A percentile compares a stretch with the other conserved stretches of the same genome.
phyloP scores from a whole-genome alignment of 75 land plant genomes.

The Sequoiadendron giganteum region DNA sequence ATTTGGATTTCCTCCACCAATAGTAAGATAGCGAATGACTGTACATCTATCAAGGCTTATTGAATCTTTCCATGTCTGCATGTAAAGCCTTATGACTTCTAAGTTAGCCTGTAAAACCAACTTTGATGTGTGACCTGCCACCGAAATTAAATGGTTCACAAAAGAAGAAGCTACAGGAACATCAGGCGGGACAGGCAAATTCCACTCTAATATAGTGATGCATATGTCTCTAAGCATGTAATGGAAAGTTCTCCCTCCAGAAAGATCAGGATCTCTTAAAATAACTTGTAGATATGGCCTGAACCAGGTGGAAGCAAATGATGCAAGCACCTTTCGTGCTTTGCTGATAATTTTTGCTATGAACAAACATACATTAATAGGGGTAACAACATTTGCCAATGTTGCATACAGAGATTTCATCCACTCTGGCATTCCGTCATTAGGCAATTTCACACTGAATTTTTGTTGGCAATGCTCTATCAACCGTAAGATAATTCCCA shows the following conservation, averaged over 20 bases:
- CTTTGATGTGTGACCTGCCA: slow-evolving; percentile 36
- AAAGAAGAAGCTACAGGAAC: slow-evolving; percentile 24
- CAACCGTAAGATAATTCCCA: slow-evolving; percentile 28
- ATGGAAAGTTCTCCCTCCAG: slow-evolving; percentile 45
- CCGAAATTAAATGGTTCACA: slow-evolving; percentile 36
- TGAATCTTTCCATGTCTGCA: slow-evolving; percentile 41
- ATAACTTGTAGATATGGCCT: slow-evolving; percentile 34
- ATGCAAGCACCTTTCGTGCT: slow-evolving; percentile 37
- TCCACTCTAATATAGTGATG: slow-evolving; percentile 43
- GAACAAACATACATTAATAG: slow-evolving; percentile 44
- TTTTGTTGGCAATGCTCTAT: slow-evolving; percentile 37
- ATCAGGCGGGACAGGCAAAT: slow-evolving; percentile 27
- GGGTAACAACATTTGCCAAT: slow-evolving; percentile 41
- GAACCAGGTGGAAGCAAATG: slow-evolving; percentile 28
- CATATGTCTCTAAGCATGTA: slow-evolving; percentile 51
- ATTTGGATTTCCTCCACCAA: slow-evolving; percentile 35
- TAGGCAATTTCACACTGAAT: slow-evolving; percentile 10
- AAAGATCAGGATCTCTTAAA: slow-evolving; percentile 31
- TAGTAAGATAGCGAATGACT: slow-evolving; percentile 15
- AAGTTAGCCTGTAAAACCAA: slow-evolving; percentile 45
- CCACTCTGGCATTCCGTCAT: slow-evolving; percentile 46
- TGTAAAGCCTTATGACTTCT: slow-evolving; percentile 35
- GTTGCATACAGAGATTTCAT: slow-evolving; percentile 45
- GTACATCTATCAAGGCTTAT: slow-evolving; percentile 25
- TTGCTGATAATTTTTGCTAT: slow-evolving; percentile 48